These are phyloP conservation scores for Globisporangium rhizosaccharum DNA, from an alignment of 352 stramenopile genomes.

Conservation along the genomic window DNA sequence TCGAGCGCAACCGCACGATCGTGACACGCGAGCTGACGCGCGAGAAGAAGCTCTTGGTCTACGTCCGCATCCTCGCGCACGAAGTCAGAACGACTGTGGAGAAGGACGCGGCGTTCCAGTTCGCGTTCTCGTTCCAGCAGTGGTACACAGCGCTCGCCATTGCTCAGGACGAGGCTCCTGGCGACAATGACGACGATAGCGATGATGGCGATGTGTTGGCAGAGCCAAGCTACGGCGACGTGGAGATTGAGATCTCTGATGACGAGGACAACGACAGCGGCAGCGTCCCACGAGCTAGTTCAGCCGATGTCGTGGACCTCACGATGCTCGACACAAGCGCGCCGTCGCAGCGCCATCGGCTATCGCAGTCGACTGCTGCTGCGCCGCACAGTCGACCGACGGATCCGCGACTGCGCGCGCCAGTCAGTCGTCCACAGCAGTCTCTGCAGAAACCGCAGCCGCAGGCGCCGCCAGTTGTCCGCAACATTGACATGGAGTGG, in stretches of 20 bases:
- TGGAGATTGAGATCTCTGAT: constrained; percentile 15
- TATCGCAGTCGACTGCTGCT: too few species aligned
- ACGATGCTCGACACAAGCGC: not conserved
- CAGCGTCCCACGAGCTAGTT: not conserved
- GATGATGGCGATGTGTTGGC: constrained; percentile 4
- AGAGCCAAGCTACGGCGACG: constrained; percentile 6
- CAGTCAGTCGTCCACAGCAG: not conserved
- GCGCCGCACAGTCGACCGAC: too few species aligned
- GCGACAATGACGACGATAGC: constrained; percentile 11
- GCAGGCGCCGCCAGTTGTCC: constrained; percentile 2
- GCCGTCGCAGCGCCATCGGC: not conserved
- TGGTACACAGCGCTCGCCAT: constrained; percentile 32
- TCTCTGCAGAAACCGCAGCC: not conserved
- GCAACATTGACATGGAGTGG: constrained; percentile 33
- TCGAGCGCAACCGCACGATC: constrained; percentile 28
- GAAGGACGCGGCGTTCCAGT: constrained; percentile 38
- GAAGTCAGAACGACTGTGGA: constrained; percentile 28
- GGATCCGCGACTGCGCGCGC: not conserved
- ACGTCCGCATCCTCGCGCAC: constrained; percentile 40
- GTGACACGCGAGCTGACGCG: constrained; percentile 41
- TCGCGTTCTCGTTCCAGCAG: constrained; percentile 42
- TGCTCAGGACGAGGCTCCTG: constrained; percentile 6
- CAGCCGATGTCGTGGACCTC: not conserved
- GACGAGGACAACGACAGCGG: constrained; percentile 19
- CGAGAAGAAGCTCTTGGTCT: constrained; percentile 61